Evolutionary conservation across 1,139 yeast genomes (phyloP).

Genomic region (Geotrichum australiense): DNA sequence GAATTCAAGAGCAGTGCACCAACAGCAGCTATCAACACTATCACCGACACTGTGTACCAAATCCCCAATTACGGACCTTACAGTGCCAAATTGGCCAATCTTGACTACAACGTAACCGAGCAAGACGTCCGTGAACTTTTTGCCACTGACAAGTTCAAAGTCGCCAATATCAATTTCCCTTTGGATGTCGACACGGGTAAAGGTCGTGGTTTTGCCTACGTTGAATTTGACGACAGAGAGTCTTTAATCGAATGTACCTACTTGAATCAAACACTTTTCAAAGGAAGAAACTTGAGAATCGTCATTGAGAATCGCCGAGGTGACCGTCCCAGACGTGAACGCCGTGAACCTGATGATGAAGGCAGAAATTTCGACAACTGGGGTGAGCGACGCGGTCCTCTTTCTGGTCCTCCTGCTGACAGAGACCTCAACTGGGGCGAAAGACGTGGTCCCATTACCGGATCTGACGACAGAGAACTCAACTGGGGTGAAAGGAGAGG

Average conservation of each 20-base stretch:
- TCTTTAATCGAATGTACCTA: slow-evolving; percentile 64
- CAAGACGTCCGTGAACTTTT: slow-evolving; percentile 60
- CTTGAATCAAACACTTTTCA: slow-evolving; percentile 55
- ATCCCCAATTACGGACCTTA: slow-evolving; percentile 90
- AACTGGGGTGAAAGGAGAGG: slow-evolving; percentile 12
- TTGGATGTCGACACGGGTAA: slow-evolving; percentile 53
- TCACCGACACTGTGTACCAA: slow-evolving; percentile 49
- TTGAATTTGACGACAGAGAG: slow-evolving; percentile 63
- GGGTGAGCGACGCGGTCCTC: slow-evolving; percentile 30
- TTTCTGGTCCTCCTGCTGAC: slow-evolving; percentile 22
- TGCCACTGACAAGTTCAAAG: slow-evolving; percentile 46
- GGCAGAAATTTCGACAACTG: slow-evolving; percentile 30
- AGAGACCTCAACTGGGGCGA: slow-evolving; percentile 39
- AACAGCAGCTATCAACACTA: slow-evolving; percentile 11
- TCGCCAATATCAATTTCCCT: slow-evolving; percentile 55
- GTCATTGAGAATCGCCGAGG: slow-evolving; percentile 57
- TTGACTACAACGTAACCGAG: slow-evolving; percentile 78
- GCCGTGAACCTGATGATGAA: slow-evolving; percentile 20
- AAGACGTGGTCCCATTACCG: slow-evolving; percentile 7
- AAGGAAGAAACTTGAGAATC: slow-evolving; percentile 73
- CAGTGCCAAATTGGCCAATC: slow-evolving; percentile 79
- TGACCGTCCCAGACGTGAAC: slow-evolving; percentile 18
- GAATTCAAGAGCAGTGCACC: slow-evolving; percentile 4
- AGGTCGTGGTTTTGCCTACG: slow-evolving; percentile 80
- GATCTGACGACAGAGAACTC: slow-evolving; percentile 2